Percentiles rank a stretch among this genome's conserved stretches.
phyloP scores from a whole-genome alignment of 2,329 filamentous ascomycete species.

The Purpureocillium takamizusanense region DNA sequence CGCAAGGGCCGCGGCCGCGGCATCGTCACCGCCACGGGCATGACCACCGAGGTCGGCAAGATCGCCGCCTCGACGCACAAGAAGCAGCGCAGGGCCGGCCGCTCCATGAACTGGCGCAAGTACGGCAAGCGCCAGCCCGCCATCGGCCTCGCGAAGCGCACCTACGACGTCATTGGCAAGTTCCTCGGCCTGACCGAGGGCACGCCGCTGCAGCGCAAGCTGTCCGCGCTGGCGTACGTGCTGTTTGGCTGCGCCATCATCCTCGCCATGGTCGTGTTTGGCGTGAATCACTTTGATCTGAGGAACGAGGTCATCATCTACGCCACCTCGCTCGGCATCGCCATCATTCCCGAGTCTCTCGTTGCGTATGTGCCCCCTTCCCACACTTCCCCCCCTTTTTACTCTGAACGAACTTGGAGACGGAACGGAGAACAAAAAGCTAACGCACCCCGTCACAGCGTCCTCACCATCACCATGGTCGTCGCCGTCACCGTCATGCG shows the following conservation, averaged over 20 bases:
- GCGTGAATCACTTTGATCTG: conserved; percentile 43
- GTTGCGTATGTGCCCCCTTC: conserved; percentile 44
- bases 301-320: conserved; percentile 47
- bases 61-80: conserved; percentile 50
- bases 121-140: conserved; percentile 41
- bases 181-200: conserved; percentile 56
- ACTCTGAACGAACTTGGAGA: too few relatives aligned
- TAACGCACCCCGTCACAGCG: conserved; percentile 23
- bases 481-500: conserved; percentile 57
- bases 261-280: conserved; percentile 49
- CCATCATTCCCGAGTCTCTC: conserved; percentile 55
- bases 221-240: conserved; percentile 68
- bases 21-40: conserved; percentile 64
- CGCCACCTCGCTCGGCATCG: conserved; percentile 49
- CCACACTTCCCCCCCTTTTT: too few relatives aligned
- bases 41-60: conserved; percentile 61
- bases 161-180: conserved; percentile 41
- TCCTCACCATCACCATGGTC: conserved; percentile 63
- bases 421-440: not conserved
- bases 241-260: conserved; percentile 63
- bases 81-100: conserved; percentile 45
- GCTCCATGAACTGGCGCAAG: conserved; percentile 44
- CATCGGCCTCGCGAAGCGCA: conserved; percentile 36
- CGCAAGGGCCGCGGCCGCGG: conserved; percentile 65
- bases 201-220: conserved; percentile 69